Conservation (phyloP, 148 eudicot genomes). For the Cornus suecica region DNA sequence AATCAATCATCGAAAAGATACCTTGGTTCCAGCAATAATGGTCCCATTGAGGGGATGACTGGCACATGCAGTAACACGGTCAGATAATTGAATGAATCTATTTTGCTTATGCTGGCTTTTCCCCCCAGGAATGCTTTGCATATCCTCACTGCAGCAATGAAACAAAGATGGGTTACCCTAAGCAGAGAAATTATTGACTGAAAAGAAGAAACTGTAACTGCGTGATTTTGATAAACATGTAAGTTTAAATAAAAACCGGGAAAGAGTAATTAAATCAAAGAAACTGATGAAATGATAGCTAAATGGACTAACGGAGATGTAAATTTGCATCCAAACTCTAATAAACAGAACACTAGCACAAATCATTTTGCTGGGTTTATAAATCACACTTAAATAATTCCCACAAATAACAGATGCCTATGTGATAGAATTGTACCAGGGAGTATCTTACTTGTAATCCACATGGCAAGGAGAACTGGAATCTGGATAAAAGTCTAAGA, state of each 20-base stretch:
- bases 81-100: constrained; percentile 51
- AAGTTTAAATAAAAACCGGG: neutral
- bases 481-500: constrained; percentile 79
- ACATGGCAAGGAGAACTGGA: constrained; percentile 74
- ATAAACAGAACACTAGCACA: neutral
- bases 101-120: constrained; percentile 41
- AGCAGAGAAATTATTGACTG: neutral
- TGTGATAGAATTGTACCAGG: neutral
- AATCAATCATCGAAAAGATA: constrained; percentile 14
- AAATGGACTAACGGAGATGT: neutral
- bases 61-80: constrained; percentile 67
- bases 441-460: constrained; percentile 58
- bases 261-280: neutral
- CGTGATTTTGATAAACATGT: neutral
- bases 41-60: constrained; percentile 67
- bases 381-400: neutral
- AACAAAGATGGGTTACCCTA: constrained; percentile 1
- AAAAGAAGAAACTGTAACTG: neutral
- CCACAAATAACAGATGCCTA: neutral
- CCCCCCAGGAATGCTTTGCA: constrained; percentile 11
- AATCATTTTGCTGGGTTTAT: neutral
- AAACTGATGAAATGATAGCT: neutral
- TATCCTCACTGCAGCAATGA: constrained; percentile 45
- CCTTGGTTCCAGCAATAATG: constrained; percentile 88
- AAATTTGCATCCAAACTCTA: neutral